A percentile compares a stretch with the other conserved stretches of the same genome.
Conservation (phyloP, 2,329 filamentous ascomycete species). For the Emmonsiellopsis sp. region DNA sequence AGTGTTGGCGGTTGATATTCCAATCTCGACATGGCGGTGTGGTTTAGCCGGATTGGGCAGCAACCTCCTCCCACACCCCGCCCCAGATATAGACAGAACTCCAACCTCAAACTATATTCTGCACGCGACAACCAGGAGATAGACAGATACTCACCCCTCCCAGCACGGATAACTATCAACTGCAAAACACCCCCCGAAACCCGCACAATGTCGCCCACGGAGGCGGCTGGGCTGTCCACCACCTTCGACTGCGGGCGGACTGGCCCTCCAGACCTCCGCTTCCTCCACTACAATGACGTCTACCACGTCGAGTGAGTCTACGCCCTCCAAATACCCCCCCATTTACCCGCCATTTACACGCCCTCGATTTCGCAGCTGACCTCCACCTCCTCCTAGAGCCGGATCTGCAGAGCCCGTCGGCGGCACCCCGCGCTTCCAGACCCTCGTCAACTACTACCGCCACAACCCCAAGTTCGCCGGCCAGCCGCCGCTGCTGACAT, state of each 20-base stretch:
- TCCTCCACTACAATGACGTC: constrained; percentile 89
- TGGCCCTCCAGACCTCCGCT: constrained; percentile 59
- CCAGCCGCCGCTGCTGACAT: constrained; percentile 59
- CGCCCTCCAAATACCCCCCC: background rate
- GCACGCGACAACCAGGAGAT: no score
- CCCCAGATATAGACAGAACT: background rate
- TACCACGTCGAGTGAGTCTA: constrained; percentile 65
- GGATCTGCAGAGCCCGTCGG: constrained; percentile 72
- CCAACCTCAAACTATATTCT: background rate
- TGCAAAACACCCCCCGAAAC: background rate
- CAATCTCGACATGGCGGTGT: no score
- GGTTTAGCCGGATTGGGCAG: background rate
- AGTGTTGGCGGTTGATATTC: no score
- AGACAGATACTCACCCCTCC: no score
- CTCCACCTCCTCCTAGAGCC: constrained; percentile 32
- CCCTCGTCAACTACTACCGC: constrained; percentile 66
- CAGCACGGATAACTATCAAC: background rate
- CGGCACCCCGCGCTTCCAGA: constrained; percentile 71
- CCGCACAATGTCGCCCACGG: constrained; percentile 18
- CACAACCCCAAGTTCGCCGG: constrained; percentile 49
- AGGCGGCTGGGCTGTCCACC: constrained; percentile 28
- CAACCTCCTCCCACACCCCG: background rate
- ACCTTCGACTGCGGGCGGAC: constrained; percentile 34
- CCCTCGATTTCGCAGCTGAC: no score
- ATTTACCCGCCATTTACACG: background rate